Evolutionary conservation across 2,329 filamentous ascomycete genomes (phyloP).

Genomic region (Fusarium tjaetaba): DNA sequence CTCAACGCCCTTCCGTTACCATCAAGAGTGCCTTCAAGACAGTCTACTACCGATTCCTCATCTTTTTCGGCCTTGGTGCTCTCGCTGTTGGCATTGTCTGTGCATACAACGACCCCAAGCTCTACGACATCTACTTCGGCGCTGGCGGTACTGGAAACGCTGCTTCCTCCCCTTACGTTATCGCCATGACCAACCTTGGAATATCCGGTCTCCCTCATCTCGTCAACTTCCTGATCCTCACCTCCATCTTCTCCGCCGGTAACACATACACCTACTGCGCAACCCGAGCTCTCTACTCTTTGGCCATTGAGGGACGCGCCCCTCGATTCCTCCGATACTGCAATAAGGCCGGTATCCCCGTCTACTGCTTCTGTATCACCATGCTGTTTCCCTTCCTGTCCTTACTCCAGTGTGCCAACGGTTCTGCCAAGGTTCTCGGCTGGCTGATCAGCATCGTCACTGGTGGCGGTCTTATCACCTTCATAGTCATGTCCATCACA

Average conservation of each 20-base stretch:
- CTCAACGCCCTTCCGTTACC: slow-evolving; percentile 65
- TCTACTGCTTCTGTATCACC: slow-evolving; percentile 64
- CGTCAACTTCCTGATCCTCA: slow-evolving; percentile 62
- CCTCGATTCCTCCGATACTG: slow-evolving; percentile 64
- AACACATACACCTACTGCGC: slow-evolving; percentile 56
- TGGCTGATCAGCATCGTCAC: slow-evolving; percentile 66
- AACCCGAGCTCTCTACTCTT: slow-evolving; percentile 59
- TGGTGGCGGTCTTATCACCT: slow-evolving; percentile 68
- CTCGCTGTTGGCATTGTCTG: slow-evolving; percentile 68
- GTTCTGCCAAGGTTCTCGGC: slow-evolving; percentile 58
- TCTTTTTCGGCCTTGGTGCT: slow-evolving; percentile 47
- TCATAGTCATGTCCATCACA: slow-evolving; percentile 61
- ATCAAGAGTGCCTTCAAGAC: slow-evolving; percentile 62
- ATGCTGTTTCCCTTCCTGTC: slow-evolving; percentile 62
- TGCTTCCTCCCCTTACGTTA: slow-evolving; percentile 56
- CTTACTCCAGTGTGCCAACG: slow-evolving; percentile 60
- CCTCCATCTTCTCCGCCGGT: slow-evolving; percentile 47
- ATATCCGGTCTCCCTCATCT: slow-evolving; percentile 63
- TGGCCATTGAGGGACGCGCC: slow-evolving; percentile 59
- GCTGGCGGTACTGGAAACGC: slow-evolving; percentile 53
- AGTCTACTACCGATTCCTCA: slow-evolving; percentile 62
- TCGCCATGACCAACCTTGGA: slow-evolving; percentile 60
- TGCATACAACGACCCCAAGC: slow-evolving; percentile 65
- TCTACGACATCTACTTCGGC: slow-evolving; percentile 61
- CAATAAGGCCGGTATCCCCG: slow-evolving; percentile 68